These are phyloP conservation scores for Uronychia binucleata DNA, from an alignment of 73 alveolate genomes.

Conservation along the genomic window DNA sequence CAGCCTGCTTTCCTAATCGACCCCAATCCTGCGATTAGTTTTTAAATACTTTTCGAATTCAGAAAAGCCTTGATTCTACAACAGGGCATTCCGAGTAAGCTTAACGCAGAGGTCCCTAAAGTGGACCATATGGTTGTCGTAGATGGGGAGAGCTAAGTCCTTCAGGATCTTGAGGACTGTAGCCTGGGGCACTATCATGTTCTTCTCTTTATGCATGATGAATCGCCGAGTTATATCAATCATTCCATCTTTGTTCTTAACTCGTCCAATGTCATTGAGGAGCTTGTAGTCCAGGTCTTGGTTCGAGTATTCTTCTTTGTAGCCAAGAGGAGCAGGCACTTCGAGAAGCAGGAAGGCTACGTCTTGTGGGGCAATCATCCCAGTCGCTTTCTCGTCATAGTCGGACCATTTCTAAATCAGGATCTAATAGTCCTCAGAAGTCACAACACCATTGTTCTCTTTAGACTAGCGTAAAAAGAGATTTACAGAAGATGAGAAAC, in stretches of 20 bases:
- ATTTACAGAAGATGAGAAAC: slow-evolving; percentile 2
- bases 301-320: slow-evolving; percentile 39
- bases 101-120: too few relatives aligned
- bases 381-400: slow-evolving; percentile 26
- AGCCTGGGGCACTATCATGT: slow-evolving; percentile 3
- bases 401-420: slow-evolving; percentile 1
- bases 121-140: too few relatives aligned
- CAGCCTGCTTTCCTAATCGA: neutral
- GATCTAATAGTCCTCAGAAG: neutral
- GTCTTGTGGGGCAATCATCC: slow-evolving; percentile 2
- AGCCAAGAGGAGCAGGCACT: slow-evolving; percentile 39
- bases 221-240: neutral
- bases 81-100: too few relatives aligned
- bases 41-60: slow-evolving; percentile 1
- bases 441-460: slow-evolving; percentile 16
- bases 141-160: too few relatives aligned
- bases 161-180: neutral
- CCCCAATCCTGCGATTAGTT: too few relatives aligned
- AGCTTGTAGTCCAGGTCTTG: too few relatives aligned
- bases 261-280: too few relatives aligned
- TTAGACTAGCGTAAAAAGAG: too few relatives aligned
- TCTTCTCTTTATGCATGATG: slow-evolving; percentile 1
- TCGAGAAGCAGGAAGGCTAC: slow-evolving; percentile 20
- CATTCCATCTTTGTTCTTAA: too few relatives aligned
- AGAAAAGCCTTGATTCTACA: too few relatives aligned